These are phyloP conservation scores for Graphiopsis chlorocephala DNA, from an alignment of 2,329 filamentous ascomycete genomes.

Conservation along the genomic window DNA sequence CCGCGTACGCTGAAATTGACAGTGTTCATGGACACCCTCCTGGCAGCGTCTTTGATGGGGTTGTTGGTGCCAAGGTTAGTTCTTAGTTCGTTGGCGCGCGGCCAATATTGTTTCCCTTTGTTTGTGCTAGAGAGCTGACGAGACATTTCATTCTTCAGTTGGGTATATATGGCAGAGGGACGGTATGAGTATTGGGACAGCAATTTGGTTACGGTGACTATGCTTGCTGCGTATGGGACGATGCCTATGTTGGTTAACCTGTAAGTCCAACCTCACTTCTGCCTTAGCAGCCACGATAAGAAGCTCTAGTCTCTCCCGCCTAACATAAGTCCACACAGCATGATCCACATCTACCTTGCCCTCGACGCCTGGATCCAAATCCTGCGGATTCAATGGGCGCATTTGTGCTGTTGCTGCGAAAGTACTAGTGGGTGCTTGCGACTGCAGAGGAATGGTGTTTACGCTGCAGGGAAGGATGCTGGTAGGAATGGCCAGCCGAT, in stretches of 20 bases:
- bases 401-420: background rate
- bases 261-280: background rate
- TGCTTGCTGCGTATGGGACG: slow-evolving; percentile 2
- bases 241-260: slow-evolving; percentile 4
- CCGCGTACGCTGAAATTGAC: background rate
- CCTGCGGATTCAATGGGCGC: background rate
- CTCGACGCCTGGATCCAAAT: background rate
- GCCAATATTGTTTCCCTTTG: too few relatives aligned
- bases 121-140: background rate
- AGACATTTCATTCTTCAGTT: background rate
- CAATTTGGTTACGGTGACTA: background rate
- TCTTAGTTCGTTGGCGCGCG: background rate
- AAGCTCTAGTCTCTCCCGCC: too few relatives aligned
- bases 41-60: background rate
- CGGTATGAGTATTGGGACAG: background rate
- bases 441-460: background rate
- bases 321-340: background rate
- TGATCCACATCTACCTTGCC: background rate
- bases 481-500: background rate
- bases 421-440: background rate
- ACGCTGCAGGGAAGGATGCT: background rate
- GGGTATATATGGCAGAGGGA: background rate
- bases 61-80: background rate
- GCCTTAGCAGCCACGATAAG: too few relatives aligned
- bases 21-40: background rate